Percentiles rank a stretch among this genome's conserved stretches.
These are phyloP conservation scores for Paramecium sexaurelia DNA, from an alignment of 73 alveolate genomes.

Conservation along the genomic window DNA sequence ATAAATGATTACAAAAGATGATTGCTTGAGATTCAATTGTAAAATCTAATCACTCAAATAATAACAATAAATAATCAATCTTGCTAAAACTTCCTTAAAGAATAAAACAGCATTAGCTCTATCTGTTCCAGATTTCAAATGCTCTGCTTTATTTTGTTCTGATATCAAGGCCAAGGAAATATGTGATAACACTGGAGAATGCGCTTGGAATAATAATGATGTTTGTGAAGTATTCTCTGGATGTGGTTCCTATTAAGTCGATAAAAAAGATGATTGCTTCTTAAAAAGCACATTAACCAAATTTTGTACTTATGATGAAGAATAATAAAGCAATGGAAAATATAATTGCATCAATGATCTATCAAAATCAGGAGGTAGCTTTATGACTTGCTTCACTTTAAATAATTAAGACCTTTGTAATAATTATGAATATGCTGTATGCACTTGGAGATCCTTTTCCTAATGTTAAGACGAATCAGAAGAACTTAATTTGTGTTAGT, in stretches of 20 bases:
- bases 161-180: background rate
- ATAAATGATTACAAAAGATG: conserved; percentile 22
- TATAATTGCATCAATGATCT: conserved; percentile 10
- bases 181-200: conserved; percentile 25
- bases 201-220: background rate
- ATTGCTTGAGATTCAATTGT: conserved; percentile 6
- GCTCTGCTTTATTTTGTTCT: background rate
- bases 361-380: conserved; percentile 22
- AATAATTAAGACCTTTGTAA: background rate
- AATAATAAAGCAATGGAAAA: background rate
- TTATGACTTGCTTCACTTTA: conserved; percentile 2
- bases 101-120: background rate
- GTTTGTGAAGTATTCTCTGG: background rate
- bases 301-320: background rate
- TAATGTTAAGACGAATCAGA: background rate
- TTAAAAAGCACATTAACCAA: background rate
- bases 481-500: background rate
- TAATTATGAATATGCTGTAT: background rate
- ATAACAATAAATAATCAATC: background rate
- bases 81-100: background rate
- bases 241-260: conserved; percentile 13
- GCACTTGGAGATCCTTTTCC: conserved; percentile 2
- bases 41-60: background rate
- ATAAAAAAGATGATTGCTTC: background rate
- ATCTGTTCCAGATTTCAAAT: background rate